Conservation (phyloP, 176 grass and related monocot species). For the Canna indica region DNA sequence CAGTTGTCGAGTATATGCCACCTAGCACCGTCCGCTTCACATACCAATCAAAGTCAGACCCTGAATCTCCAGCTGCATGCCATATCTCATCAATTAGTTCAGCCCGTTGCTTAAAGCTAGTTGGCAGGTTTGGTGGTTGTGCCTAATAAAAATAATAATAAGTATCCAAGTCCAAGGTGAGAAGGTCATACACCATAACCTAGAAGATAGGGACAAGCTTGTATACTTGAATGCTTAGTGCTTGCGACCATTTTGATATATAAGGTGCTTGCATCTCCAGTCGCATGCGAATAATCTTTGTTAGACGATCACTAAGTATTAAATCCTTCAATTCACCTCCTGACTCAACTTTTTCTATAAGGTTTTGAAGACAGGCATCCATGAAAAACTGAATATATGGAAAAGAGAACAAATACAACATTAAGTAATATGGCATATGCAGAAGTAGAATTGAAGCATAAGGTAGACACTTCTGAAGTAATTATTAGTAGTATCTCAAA, state of each 20-base stretch:
- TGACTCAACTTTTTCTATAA: constrained; percentile 71
- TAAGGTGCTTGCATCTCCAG: constrained; percentile 88
- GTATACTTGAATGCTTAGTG: constrained; percentile 79
- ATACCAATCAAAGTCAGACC: constrained; percentile 92
- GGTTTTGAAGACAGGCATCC: constrained; percentile 89
- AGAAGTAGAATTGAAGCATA: background rate
- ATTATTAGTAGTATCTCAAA: background rate
- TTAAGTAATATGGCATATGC: background rate
- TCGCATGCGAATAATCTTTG: constrained; percentile 65
- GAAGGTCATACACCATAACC: background rate
- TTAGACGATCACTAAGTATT: constrained; percentile 60
- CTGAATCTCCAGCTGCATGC: constrained; percentile 78
- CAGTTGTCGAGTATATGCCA: constrained; percentile 93
- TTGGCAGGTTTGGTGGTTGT: constrained; percentile 70
- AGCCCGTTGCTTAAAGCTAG: constrained; percentile 90
- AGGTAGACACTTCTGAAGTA: background rate
- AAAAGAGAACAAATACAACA: background rate
- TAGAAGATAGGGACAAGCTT: background rate
- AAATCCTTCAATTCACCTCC: constrained; percentile 65
- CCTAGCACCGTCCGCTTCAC: constrained; percentile 83
- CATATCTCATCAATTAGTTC: constrained; percentile 89
- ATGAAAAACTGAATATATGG: constrained; percentile 73
- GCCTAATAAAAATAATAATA: constrained; percentile 41
- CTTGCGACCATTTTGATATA: constrained; percentile 94
- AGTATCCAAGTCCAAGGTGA: background rate